Conservation (phyloP, 257 asterid species). For the Fraxinus quadrangulata region DNA sequence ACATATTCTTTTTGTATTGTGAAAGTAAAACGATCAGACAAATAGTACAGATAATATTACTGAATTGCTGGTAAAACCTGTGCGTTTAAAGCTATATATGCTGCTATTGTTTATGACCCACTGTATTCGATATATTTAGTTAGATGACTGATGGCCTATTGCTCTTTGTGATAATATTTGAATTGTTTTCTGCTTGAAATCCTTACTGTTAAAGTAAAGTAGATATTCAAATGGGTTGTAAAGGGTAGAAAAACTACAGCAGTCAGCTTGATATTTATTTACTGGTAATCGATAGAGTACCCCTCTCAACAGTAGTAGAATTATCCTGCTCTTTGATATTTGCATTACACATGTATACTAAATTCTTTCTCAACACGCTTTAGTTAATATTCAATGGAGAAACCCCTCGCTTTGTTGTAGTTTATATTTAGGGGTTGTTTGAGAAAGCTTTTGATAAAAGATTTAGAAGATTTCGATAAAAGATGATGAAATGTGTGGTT, state of each 20-base stretch:
- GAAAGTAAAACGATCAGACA: slow-evolving; percentile 12
- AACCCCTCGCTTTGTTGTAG: not conserved
- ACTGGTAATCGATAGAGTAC: not conserved
- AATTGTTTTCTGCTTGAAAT: not conserved
- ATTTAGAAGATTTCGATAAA: too few relatives aligned
- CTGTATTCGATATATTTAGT: slow-evolving; percentile 2
- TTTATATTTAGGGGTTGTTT: not conserved
- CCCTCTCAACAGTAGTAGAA: not conserved
- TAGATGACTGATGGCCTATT: not conserved
- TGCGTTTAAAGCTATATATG: not conserved
- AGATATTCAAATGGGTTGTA: not conserved
- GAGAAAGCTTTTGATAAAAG: too few relatives aligned
- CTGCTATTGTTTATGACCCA: not conserved
- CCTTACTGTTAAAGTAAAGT: not conserved
- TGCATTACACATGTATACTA: not conserved
- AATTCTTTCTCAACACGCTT: not conserved
- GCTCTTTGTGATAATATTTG: not conserved
- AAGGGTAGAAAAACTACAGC: not conserved
- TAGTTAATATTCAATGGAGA: not conserved
- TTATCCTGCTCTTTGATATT: not conserved
- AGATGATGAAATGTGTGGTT: too few relatives aligned
- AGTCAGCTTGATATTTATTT: not conserved
- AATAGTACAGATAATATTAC: not conserved
- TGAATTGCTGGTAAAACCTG: slow-evolving; percentile 9
- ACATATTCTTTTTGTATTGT: not conserved